Evolutionary conservation across 345 rosid genomes (phyloP), one percentile per base, ranked within the genome.

Genomic region (Erucastrum elatum): DNA sequence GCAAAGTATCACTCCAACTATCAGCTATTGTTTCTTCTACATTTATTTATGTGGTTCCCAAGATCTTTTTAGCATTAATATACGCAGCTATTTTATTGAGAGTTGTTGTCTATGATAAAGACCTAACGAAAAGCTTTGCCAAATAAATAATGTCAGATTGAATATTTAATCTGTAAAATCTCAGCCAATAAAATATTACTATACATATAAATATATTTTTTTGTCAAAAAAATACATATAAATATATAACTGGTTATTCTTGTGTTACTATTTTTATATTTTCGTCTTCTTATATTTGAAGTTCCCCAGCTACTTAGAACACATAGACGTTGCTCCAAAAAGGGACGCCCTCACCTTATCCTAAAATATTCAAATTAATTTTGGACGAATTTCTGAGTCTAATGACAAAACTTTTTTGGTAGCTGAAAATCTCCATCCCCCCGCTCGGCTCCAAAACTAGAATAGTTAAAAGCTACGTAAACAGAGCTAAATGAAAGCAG

Each of bases 61-160:
- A 33, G 6, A 4, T 4, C 2, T 58, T 71, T 72, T 13, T 6
- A 8, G 56, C 58, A 80, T 31, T 64, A 17, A 75, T 60, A 41
- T 64, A 75, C 44, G 58, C 65, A 6, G 39, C 76, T 75, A 70
- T 70, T 70, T 75, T 62, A 80, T 75, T 58, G 76, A 64, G 64
- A 25, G 64, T 17, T 34, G 80, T 64, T 75, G 68, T 68, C 80
- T 75, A 70, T 53, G 79, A 70, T 75, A 75, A 70, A 64, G 83
- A 80, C 83, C 33, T 7, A 70, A 75, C 79, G 49, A 75, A 80
- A 75, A 55, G 66, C 63, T 69, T 66, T 29, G 55, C 66, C 75
- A 64, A 70, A 75, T 56, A 55, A 35, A 80, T 62, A 31, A 29
- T 75, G 80, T 75, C 68, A 70, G 80, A 17, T 21, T 80, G 80